Percentiles rank a stretch among this genome's conserved stretches.
Evolutionary conservation across 352 stramenopile species (phyloP).

Genomic region (Thraustochytrium striatum): DNA sequence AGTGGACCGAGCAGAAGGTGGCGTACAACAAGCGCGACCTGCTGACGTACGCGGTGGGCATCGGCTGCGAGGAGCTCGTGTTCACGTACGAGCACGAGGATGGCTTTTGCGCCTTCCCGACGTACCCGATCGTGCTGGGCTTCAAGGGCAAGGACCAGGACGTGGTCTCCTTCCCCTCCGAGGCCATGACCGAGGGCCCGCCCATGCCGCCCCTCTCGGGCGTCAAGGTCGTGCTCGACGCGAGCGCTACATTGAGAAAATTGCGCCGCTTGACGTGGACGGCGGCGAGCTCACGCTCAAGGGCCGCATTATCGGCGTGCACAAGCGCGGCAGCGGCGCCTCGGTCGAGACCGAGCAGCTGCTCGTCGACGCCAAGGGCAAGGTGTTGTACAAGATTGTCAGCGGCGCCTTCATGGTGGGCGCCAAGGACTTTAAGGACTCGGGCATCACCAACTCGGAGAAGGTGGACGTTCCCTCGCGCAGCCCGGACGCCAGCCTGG

Average conservation of each 20-base stretch:
- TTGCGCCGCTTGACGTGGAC: constrained; percentile 64
- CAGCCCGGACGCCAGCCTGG: constrained; percentile 63
- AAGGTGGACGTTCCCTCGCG: constrained; percentile 70
- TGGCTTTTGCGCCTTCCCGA: constrained; percentile 75
- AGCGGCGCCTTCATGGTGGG: constrained; percentile 73
- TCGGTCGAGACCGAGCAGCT: constrained; percentile 77
- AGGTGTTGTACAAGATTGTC: constrained; percentile 64
- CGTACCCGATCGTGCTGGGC: constrained; percentile 74
- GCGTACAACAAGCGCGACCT: constrained; percentile 80
- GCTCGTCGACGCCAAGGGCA: constrained; percentile 65
- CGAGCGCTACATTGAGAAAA: constrained; percentile 73
- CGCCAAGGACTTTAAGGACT: constrained; percentile 67
- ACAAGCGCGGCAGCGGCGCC: constrained; percentile 68
- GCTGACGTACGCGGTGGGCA: constrained; percentile 76
- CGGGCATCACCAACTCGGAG: constrained; percentile 63
- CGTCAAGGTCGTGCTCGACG: constrained; percentile 70
- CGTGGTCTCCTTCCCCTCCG: constrained; percentile 70
- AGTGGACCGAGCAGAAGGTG: constrained; percentile 48
- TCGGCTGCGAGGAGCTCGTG: constrained; percentile 72
- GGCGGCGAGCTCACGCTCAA: constrained; percentile 62
- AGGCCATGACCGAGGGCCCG: constrained; percentile 55
- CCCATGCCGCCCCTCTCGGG: constrained; percentile 62
- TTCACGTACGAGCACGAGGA: constrained; percentile 80
- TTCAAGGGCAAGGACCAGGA: constrained; percentile 80
- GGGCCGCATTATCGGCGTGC: constrained; percentile 71